These are phyloP conservation scores for Gossypium gossypioides DNA, from an alignment of 441 rosid genomes.

Conservation along the genomic window DNA sequence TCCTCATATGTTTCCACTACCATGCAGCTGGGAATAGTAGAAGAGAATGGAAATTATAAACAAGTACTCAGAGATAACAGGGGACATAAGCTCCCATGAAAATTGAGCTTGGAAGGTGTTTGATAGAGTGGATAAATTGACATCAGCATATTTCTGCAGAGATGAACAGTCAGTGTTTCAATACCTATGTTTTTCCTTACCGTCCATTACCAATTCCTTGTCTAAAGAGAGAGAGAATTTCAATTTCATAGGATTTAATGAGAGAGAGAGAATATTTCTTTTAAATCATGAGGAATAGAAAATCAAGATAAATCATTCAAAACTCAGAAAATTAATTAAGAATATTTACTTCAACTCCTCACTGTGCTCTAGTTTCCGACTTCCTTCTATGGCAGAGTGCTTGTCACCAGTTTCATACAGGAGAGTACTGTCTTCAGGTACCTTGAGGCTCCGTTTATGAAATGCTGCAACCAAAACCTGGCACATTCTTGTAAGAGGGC, in stretches of 20 bases:
- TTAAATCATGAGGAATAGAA: neutral
- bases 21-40: neutral
- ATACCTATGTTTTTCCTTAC: neutral
- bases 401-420: slow-evolving; percentile 59
- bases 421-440: slow-evolving; percentile 47
- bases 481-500: slow-evolving; percentile 64
- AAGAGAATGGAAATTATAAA: neutral
- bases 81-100: neutral
- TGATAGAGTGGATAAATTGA: neutral
- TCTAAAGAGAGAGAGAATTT: neutral
- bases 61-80: neutral
- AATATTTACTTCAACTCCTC: slow-evolving; percentile 45
- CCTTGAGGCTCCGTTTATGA: slow-evolving; percentile 42
- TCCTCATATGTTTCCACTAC: neutral
- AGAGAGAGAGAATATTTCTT: neutral
- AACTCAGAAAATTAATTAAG: neutral
- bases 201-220: neutral
- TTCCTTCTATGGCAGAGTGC: slow-evolving; percentile 56
- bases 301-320: neutral
- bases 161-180: neutral
- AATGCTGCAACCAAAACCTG: slow-evolving; percentile 72
- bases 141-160: neutral
- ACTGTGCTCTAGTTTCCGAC: slow-evolving; percentile 66
- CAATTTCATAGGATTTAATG: neutral
- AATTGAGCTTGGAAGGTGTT: neutral